These are phyloP conservation scores for Pyricularia grisea DNA, from an alignment of 2,329 filamentous ascomycete genomes.

Conservation along the genomic window DNA sequence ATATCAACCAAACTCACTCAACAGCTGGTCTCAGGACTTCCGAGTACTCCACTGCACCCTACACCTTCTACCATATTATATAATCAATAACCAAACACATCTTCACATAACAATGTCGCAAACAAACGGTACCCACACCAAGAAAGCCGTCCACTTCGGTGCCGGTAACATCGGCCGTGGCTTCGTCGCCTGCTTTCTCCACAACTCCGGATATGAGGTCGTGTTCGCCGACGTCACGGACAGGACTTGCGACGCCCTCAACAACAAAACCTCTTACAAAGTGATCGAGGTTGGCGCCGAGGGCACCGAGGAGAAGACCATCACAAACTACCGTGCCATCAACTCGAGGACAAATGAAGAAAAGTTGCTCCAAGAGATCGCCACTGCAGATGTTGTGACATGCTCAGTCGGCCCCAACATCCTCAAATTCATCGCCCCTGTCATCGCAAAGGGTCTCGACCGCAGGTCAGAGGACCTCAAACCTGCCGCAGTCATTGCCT, in stretches of 20 bases:
- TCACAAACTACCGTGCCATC: constrained; percentile 94
- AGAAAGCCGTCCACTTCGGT: constrained; percentile 76
- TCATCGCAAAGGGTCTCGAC: constrained; percentile 90
- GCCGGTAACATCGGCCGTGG: constrained; percentile 80
- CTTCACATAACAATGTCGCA: constrained; percentile 2
- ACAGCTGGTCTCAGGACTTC: not conserved
- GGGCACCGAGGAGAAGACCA: constrained; percentile 69
- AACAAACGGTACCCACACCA: constrained; percentile 17
- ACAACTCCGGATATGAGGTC: constrained; percentile 92
- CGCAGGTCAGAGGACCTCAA: constrained; percentile 53
- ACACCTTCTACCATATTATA: not conserved
- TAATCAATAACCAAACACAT: not conserved
- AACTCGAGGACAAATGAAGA: constrained; percentile 83
- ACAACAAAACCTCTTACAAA: constrained; percentile 67
- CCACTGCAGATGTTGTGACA: constrained; percentile 81
- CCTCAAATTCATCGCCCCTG: constrained; percentile 90
- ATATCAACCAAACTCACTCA: not conserved
- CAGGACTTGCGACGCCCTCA: constrained; percentile 68
- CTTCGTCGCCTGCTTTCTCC: constrained; percentile 84
- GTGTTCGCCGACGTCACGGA: constrained; percentile 94
- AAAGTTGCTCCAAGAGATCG: constrained; percentile 76
- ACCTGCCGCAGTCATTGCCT: constrained; percentile 87
- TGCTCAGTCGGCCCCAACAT: constrained; percentile 96
- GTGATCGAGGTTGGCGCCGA: constrained; percentile 89
- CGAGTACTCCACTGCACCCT: not conserved